Evolutionary conservation across 257 asterid species (phyloP).

Genomic region (Ocimum tenuiflorum): DNA sequence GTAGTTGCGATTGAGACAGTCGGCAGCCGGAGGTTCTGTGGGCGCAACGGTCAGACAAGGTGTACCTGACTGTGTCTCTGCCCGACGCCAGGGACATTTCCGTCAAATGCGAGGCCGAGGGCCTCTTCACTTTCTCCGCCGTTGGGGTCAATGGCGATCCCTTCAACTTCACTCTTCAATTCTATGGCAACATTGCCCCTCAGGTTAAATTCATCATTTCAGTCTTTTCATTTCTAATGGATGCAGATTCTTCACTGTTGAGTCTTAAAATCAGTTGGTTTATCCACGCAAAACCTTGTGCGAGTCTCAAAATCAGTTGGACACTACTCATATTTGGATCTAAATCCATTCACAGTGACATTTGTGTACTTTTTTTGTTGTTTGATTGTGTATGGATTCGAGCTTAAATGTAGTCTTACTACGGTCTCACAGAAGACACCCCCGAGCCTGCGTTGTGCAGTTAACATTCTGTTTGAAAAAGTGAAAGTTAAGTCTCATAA

Average conservation of each 20-base stretch:
- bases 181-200: constrained; percentile 56
- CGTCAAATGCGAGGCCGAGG: constrained; percentile 56
- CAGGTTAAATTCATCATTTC: constrained; percentile 31
- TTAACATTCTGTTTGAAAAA: not conserved
- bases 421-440: too few species aligned
- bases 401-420: not conserved
- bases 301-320: too few species aligned
- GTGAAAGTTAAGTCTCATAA: not conserved
- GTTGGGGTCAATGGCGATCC: constrained; percentile 46
- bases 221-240: not conserved
- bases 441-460: not conserved
- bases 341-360: too few species aligned
- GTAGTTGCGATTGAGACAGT: constrained; percentile 29
- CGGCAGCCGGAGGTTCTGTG: constrained; percentile 87
- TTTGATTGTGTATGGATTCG: too few species aligned
- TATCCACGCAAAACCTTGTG: too few species aligned
- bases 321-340: too few species aligned
- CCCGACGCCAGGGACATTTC: constrained; percentile 76
- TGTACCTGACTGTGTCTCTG: constrained; percentile 64
- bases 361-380: too few species aligned
- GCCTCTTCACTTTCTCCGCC: constrained; percentile 63
- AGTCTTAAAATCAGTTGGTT: too few species aligned
- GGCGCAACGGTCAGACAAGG: constrained; percentile 83
- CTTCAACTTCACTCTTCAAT: constrained; percentile 51
- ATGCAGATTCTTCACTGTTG: too few species aligned